Evolutionary conservation across 1,284 basidiomycete genomes (phyloP).

Genomic region (Rhodofomes roseus): DNA sequence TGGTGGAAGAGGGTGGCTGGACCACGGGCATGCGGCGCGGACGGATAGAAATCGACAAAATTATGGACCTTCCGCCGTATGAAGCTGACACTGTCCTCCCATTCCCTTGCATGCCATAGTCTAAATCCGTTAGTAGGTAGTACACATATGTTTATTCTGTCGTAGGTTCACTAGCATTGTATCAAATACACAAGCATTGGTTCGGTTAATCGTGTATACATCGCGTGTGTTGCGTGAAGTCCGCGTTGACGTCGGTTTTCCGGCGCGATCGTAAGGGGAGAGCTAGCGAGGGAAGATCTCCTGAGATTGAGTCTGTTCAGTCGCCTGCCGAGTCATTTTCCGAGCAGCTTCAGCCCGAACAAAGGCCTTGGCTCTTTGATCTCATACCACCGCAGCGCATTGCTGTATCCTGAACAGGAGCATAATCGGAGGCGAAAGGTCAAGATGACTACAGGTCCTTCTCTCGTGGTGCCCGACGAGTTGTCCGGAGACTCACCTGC

Average conservation of each 20-base stretch:
- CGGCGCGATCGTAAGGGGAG: not conserved
- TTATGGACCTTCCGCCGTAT: slow-evolving; percentile 6
- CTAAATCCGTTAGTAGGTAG: slow-evolving; percentile 3
- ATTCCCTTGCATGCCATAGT: slow-evolving; percentile 7
- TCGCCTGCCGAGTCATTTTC: not conserved
- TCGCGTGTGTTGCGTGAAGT: not conserved
- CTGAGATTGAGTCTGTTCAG: not conserved
- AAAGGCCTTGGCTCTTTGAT: not conserved
- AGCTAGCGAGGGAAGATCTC: not conserved
- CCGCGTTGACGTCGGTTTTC: not conserved
- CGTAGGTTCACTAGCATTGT: slow-evolving; percentile 10
- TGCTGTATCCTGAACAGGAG: not conserved
- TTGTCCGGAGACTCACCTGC: slow-evolving; percentile 11
- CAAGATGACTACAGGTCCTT: slow-evolving; percentile 3
- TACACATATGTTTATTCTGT: slow-evolving; percentile 9
- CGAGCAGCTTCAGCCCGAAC: not conserved
- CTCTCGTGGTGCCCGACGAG: slow-evolving; percentile 8
- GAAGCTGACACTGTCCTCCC: slow-evolving; percentile 4
- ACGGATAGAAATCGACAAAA: slow-evolving; percentile 5
- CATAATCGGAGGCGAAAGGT: not conserved
- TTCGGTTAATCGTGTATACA: not conserved
- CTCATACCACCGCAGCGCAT: not conserved
- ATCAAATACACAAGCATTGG: slow-evolving; percentile 8
- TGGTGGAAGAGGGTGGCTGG: not conserved
- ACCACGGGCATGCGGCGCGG: not conserved